Conservation (phyloP, 257 asterid species). For the Handroanthus guayacan region DNA sequence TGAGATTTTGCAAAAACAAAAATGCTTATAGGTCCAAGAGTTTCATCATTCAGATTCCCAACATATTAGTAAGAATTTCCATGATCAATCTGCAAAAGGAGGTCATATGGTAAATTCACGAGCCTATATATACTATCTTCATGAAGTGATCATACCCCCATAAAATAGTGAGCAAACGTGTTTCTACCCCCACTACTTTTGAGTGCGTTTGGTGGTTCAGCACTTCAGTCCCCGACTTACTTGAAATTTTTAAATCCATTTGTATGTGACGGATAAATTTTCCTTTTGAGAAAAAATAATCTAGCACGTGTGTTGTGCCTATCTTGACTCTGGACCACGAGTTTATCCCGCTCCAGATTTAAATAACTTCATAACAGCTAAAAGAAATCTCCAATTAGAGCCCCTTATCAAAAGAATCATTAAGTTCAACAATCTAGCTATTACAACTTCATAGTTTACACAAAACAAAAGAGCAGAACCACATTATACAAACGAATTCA, state of each 20-base stretch:
- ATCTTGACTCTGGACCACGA: not conserved
- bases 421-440: not conserved
- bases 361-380: not conserved
- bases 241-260: not conserved
- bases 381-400: not conserved
- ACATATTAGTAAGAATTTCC: not conserved
- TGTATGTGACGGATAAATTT: not conserved
- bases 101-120: not conserved
- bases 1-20: not conserved
- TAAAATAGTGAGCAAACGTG: not conserved
- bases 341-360: constrained; percentile 6
- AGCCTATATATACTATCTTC: not conserved
- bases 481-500: not conserved
- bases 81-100: not conserved
- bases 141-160: not conserved
- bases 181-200: not conserved
- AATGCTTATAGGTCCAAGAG: not conserved
- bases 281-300: not conserved
- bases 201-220: not conserved
- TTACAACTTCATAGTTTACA: not conserved
- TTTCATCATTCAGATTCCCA: not conserved
- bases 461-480: not conserved
- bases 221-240: not conserved
- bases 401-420: not conserved
- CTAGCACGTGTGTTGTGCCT: not conserved